phyloP scores from a whole-genome alignment of 352 stramenopile species.

The Plasmopara muralis region DNA sequence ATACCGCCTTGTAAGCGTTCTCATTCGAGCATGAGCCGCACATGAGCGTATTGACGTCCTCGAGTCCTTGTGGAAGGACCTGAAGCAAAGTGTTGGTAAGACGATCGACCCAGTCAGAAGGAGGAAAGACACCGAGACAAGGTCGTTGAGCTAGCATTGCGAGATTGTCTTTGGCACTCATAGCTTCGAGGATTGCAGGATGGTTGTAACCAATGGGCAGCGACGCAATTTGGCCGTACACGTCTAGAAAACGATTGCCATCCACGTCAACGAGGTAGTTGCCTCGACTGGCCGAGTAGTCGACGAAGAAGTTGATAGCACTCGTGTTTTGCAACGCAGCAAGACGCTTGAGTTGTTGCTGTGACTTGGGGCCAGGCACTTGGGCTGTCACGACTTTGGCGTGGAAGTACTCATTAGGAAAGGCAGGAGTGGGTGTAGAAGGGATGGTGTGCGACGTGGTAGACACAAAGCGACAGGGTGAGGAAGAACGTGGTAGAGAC shows the following conservation, averaged over 20 bases:
- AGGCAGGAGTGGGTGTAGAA: constrained; percentile 42
- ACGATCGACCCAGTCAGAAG: constrained; percentile 65
- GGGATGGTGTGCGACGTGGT: constrained; percentile 21
- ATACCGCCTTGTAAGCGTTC: constrained; percentile 84
- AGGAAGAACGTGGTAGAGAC: no score
- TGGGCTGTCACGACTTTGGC: constrained; percentile 44
- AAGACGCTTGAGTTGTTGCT: constrained; percentile 44
- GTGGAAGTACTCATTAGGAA: constrained; percentile 51
- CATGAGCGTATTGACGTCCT: constrained; percentile 82
- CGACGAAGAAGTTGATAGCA: constrained; percentile 70
- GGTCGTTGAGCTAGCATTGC: constrained; percentile 65
- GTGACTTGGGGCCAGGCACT: constrained; percentile 63
- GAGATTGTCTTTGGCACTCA: constrained; percentile 56
- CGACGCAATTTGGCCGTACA: constrained; percentile 82
- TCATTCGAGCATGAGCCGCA: constrained; percentile 84
- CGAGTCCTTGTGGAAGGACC: constrained; percentile 45
- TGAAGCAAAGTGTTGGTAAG: constrained; percentile 56
- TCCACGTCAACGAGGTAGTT: constrained; percentile 86
- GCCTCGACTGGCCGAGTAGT: constrained; percentile 64
- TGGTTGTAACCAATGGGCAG: constrained; percentile 85
- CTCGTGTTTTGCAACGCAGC: constrained; percentile 55
- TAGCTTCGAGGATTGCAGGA: constrained; percentile 55
- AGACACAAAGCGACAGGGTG: constrained; percentile 6
- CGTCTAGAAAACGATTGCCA: constrained; percentile 76
- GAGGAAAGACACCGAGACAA: constrained; percentile 70